phyloP scores from a whole-genome alignment of 306 rosid genomes.

The Senna siamea region DNA sequence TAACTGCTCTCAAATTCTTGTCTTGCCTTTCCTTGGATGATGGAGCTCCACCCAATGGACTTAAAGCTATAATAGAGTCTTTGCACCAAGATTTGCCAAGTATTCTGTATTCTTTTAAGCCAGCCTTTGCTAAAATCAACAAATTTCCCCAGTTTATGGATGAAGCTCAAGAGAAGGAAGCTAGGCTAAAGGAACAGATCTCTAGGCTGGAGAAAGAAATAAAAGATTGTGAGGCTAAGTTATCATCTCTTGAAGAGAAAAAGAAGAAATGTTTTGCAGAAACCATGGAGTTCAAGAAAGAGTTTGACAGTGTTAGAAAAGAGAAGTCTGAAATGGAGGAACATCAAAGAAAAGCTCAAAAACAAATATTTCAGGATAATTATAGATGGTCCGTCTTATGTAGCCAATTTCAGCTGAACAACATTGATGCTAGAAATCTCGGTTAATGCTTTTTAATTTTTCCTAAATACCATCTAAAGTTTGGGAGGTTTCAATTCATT shows the following conservation, averaged over 20 bases:
- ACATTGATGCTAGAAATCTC: too few species aligned
- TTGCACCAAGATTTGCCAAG: conserved; percentile 22
- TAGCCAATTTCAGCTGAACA: too few species aligned
- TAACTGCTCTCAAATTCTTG: conserved; percentile 43
- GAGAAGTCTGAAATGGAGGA: too few species aligned
- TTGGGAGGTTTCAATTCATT: too few species aligned
- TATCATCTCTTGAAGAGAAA: conserved; percentile 20
- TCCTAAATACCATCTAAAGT: too few species aligned
- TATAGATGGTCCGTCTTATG: too few species aligned
- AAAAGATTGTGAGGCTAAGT: not conserved
- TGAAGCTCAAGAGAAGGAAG: conserved; percentile 12
- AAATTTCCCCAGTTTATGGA: conserved; percentile 1
- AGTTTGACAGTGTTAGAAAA: too few species aligned
- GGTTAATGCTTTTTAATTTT: too few species aligned
- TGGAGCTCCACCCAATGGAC: conserved; percentile 21
- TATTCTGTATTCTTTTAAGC: conserved; percentile 38
- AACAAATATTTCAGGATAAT: too few species aligned
- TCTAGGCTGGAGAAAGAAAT: not conserved
- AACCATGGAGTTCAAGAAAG: not conserved
- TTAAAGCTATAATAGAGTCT: conserved; percentile 22
- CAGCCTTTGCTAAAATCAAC: conserved; percentile 7
- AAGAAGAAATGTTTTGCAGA: conserved; percentile 32
- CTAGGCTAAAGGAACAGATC: not conserved
- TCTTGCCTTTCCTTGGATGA: conserved; percentile 35
- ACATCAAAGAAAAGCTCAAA: too few species aligned